A percentile compares a stretch with the other conserved stretches of the same genome.
Evolutionary conservation across 2,329 filamentous ascomycete genomes (phyloP).

Genomic region (Colletotrichum endophyticum): DNA sequence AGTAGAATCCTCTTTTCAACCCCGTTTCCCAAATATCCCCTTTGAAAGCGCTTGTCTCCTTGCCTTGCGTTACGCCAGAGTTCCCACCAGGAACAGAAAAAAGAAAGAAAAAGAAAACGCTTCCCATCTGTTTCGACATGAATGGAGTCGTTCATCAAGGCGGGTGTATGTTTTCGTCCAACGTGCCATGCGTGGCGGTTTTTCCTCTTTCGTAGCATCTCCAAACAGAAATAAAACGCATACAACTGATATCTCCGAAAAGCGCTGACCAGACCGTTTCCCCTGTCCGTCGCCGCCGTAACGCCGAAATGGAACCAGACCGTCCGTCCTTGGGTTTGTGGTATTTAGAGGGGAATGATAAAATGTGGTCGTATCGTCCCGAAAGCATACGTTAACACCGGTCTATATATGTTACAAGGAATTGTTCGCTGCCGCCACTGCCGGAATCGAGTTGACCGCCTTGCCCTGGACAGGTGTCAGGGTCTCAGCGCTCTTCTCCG

Average conservation of each 20-base stretch:
- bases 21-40: not conserved
- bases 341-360: slow-evolving; percentile 1
- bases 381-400: not conserved
- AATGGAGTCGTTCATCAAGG: not conserved
- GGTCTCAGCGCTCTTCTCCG: slow-evolving; percentile 32
- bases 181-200: not conserved
- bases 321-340: not conserved
- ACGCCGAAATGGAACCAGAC: slow-evolving; percentile 13
- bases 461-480: slow-evolving; percentile 8
- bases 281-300: slow-evolving; percentile 7
- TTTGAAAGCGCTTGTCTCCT: not conserved
- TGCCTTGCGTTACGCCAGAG: slow-evolving; percentile 4
- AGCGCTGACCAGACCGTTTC: not conserved
- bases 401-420: slow-evolving; percentile 40
- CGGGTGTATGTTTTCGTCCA: not conserved
- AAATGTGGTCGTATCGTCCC: not conserved
- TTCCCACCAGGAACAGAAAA: not conserved
- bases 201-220: not conserved
- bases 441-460: slow-evolving; percentile 2
- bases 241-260: not conserved
- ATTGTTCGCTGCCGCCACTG: not conserved
- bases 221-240: not conserved
- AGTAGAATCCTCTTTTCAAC: not conserved
- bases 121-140: not conserved
- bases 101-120: not conserved